A percentile compares a stretch with the other conserved stretches of the same genome.
phyloP scores from a whole-genome alignment of 192 early-diverging fungal genomes.

The Gryganskiella cystojenkinii region DNA sequence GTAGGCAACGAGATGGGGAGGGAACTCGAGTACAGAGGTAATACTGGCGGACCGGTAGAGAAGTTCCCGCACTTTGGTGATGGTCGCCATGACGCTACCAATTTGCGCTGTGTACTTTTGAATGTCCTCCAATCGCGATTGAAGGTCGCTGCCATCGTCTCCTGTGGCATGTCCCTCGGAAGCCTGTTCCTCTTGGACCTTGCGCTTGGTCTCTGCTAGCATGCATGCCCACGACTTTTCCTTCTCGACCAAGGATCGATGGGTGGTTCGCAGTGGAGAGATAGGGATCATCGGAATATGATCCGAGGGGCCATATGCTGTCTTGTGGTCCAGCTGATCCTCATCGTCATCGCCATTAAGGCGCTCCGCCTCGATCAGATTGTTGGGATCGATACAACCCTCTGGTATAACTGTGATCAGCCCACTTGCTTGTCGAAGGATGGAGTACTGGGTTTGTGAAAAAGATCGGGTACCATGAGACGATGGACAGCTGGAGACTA shows the following conservation, averaged over 20 bases:
- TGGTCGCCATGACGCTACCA: conserved; percentile 54
- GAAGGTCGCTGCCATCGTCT: conserved; percentile 2
- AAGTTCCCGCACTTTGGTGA: conserved; percentile 60
- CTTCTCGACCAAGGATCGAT: conserved; percentile 58
- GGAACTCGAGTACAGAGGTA: conserved; percentile 63
- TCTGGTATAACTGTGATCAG: conserved; percentile 55
- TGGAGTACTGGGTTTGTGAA: conserved; percentile 21
- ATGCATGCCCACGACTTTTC: conserved; percentile 48
- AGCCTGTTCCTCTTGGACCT: conserved; percentile 10
- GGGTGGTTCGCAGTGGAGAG: conserved; percentile 58
- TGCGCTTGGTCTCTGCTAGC: conserved; percentile 20
- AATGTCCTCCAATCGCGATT: conserved; percentile 50
- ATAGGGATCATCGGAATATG: conserved; percentile 65
- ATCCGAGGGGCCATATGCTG: conserved; percentile 43
- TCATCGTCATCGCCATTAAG: conserved; percentile 54
- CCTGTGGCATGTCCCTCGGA: background rate
- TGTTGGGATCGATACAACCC: conserved; percentile 62
- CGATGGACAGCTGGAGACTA: conserved; percentile 24
- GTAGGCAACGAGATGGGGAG: conserved; percentile 70
- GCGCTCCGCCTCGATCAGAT: conserved; percentile 60
- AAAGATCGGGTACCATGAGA: conserved; percentile 25
- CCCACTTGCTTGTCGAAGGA: conserved; percentile 24
- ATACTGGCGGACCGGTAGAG: conserved; percentile 61
- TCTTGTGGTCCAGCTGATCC: conserved; percentile 32
- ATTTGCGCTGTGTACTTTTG: conserved; percentile 48